Conservation (phyloP, 306 rosid genomes). For the Comarum palustre region DNA sequence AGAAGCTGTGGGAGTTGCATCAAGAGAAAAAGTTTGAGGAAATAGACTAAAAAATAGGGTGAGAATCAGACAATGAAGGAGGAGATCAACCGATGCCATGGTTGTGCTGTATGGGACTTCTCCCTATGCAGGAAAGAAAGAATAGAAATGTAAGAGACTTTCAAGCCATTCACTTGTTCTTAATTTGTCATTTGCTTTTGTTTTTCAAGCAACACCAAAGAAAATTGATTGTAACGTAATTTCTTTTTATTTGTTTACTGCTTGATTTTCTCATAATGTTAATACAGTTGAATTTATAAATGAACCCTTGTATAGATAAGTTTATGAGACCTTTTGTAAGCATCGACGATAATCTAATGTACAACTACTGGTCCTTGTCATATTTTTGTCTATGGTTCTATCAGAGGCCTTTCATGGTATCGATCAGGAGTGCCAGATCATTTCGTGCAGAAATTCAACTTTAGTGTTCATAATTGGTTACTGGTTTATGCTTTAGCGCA, state of each 20-base stretch:
- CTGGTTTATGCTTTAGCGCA: neutral
- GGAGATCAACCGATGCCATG: slow-evolving; percentile 47
- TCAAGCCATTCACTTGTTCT: neutral
- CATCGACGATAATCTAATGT: slow-evolving; percentile 17
- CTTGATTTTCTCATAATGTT: slow-evolving; percentile 2
- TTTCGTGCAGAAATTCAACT: neutral
- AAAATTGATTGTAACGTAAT: slow-evolving; percentile 8
- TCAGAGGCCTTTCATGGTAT: neutral
- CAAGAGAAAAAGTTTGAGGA: neutral
- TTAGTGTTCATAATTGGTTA: neutral
- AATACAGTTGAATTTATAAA: neutral
- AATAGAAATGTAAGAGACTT: slow-evolving; percentile 14
- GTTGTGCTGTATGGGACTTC: slow-evolving; percentile 30
- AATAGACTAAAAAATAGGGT: slow-evolving; percentile 26
- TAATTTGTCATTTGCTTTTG: slow-evolving; percentile 28
- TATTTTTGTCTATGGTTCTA: neutral
- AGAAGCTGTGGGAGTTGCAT: slow-evolving; percentile 9
- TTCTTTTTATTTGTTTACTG: slow-evolving; percentile 1
- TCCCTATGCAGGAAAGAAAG: slow-evolving; percentile 23
- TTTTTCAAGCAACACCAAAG: slow-evolving; percentile 22
- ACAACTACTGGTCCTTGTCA: neutral
- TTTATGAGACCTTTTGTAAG: slow-evolving; percentile 11
- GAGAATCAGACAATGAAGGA: slow-evolving; percentile 32
- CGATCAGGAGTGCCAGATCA: slow-evolving; percentile 5
- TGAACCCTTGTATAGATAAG: neutral